Conservation (phyloP, 768 basidiomycete species). For the Tylopilus subfusipes region DNA sequence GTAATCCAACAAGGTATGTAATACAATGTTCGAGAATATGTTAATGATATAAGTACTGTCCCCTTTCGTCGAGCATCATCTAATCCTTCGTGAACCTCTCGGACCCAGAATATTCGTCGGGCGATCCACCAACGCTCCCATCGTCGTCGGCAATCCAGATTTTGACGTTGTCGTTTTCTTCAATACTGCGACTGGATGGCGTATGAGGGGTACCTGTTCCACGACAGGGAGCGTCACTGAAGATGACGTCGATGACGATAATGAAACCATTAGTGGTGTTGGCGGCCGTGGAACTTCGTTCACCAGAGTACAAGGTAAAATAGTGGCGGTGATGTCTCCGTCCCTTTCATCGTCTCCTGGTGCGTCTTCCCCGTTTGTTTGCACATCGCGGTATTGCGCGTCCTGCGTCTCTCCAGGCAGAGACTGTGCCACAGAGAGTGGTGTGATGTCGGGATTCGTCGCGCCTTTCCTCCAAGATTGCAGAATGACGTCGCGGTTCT, state of each 20-base stretch:
- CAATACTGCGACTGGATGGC: background rate
- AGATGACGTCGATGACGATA: constrained; percentile 40
- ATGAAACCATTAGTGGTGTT: constrained; percentile 28
- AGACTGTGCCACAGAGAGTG: constrained; percentile 37
- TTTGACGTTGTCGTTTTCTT: constrained; percentile 26
- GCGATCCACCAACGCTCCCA: constrained; percentile 31
- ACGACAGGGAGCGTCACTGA: constrained; percentile 26
- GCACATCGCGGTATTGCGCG: constrained; percentile 11
- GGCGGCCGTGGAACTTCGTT: constrained; percentile 13
- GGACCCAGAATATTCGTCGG: constrained; percentile 35
- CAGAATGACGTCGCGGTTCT: constrained; percentile 58
- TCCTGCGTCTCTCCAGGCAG: constrained; percentile 31
- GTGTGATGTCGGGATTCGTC: constrained; percentile 33
- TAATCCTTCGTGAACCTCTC: constrained; percentile 29
- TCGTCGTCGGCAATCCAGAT: constrained; percentile 21
- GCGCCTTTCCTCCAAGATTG: constrained; percentile 44
- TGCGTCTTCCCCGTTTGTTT: constrained; percentile 26
- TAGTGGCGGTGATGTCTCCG: constrained; percentile 22
- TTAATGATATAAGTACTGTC: constrained; percentile 6
- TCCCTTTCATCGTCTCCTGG: constrained; percentile 6
- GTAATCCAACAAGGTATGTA: constrained; percentile 19
- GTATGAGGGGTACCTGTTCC: constrained; percentile 8
- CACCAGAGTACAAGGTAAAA: constrained; percentile 6
- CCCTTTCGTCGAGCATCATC: constrained; percentile 13
- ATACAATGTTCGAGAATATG: background rate